A percentile compares a stretch with the other conserved stretches of the same genome.
Evolutionary conservation across 1,139 yeast species (phyloP).

Genomic region (Kodamaea arcana): DNA sequence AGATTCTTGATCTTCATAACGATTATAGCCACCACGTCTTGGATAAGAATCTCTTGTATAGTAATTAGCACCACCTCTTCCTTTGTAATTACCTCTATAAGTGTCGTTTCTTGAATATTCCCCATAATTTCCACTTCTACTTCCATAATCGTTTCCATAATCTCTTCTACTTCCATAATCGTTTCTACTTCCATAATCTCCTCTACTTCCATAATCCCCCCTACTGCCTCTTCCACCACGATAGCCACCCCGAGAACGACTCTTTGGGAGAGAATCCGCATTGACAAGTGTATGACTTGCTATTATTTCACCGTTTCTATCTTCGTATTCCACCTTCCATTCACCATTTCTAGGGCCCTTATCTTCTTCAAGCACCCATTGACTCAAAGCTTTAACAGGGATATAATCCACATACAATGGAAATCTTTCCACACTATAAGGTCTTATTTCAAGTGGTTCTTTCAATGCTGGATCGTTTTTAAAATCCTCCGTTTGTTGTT

Average conservation of each 20-base stretch:
- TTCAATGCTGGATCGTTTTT: conserved; percentile 13
- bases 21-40: background rate
- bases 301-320: conserved; percentile 28
- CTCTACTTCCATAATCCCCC: conserved; percentile 2
- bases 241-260: conserved; percentile 12
- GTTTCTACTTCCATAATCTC: conserved; percentile 1
- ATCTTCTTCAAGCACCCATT: conserved; percentile 47
- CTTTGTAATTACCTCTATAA: background rate
- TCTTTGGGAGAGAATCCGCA: conserved; percentile 26
- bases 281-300: conserved; percentile 41
- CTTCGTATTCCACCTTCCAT: conserved; percentile 38
- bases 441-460: conserved; percentile 15
- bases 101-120: conserved; percentile 5
- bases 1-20: conserved; percentile 2
- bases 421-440: conserved; percentile 18
- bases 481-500: conserved; percentile 17
- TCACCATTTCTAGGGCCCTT: conserved; percentile 41
- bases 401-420: conserved; percentile 39
- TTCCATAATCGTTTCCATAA: conserved; percentile 5
- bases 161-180: background rate
- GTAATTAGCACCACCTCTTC: conserved; percentile 1
- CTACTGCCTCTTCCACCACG: conserved; percentile 7
- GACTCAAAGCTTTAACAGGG: conserved; percentile 43
- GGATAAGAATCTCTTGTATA: background rate
- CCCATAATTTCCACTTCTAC: too few species aligned